Base-by-base conservation (phyloP, 169 alveolate species). In the Eimeria maxima region DNA sequence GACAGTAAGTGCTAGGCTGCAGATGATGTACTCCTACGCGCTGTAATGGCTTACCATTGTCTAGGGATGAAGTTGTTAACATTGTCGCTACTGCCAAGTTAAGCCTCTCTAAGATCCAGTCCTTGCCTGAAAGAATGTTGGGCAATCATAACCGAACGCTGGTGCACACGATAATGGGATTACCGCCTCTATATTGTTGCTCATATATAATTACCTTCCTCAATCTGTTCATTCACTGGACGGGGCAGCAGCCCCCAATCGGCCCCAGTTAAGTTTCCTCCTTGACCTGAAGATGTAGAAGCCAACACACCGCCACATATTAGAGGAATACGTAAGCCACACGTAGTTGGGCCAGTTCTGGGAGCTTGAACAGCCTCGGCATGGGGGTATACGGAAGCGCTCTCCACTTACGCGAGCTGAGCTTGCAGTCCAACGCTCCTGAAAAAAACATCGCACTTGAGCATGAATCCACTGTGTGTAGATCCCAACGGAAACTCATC, bases 371-470 rank as follows among this genome's bases (percentile, higher is more conserved):
- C 42, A 45, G 20, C 47, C 71, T 47, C 24, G 27, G 50, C 71
- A n/a, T 38, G 8, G 45, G 16, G 50, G 53, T 73, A 8, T 38
- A 73, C 83, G 18, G 18, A 5, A 73, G 38, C 50, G 53, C 83
- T 38, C 27, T 38, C 83, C 27, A 16, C 94, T 65, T 33, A 87
- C 94, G 83, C 22, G 94, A 87, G n/a, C 94, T 87, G 29, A 87
- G 33, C 69, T 87, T 87, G 94, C 94, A 87, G 8, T 87, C 83
- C 67, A 87, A 11, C 33, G 94, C 81, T 33, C 94, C 94, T 87
- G 94, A 42, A 14, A 78, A 11, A 42, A 78, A 45, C 16, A 18
- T 45, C 63, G n/a, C 55, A 83, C 14, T 53, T 24, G 42, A 27
- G 18, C n/a, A 50, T 45, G 67, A 78, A 13, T 2, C n/a, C 67